These are phyloP conservation scores for Lycium ferocissimum DNA, from an alignment of 257 asterid genomes.

Conservation along the genomic window DNA sequence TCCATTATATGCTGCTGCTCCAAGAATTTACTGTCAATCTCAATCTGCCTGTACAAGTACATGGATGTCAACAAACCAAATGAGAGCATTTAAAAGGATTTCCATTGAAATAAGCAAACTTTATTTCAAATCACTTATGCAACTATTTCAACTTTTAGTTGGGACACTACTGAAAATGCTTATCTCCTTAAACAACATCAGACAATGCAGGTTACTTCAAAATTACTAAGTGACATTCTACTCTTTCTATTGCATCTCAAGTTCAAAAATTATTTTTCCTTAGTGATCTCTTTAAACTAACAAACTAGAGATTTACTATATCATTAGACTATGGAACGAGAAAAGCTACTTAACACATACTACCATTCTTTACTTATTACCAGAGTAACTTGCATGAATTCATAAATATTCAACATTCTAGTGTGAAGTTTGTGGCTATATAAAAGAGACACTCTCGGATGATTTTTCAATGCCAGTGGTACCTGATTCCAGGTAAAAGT, in stretches of 20 bases:
- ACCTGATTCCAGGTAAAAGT: background rate
- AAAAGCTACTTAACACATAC: background rate
- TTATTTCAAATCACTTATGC: conserved; percentile 9
- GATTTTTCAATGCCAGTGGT: background rate
- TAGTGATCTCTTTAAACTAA: background rate
- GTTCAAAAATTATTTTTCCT: background rate
- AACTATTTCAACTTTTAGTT: background rate
- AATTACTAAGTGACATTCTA: background rate
- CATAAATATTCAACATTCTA: background rate
- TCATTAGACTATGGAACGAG: background rate
- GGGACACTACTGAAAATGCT: background rate
- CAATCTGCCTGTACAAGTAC: conserved; percentile 74
- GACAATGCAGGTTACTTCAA: background rate
- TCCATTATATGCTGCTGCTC: conserved; percentile 96
- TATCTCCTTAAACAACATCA: background rate
- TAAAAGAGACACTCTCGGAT: background rate
- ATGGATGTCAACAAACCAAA: background rate
- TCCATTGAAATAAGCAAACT: background rate
- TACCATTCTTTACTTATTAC: background rate
- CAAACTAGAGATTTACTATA: background rate
- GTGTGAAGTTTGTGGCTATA: conserved; percentile 5
- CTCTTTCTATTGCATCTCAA: background rate
- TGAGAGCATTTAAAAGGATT: conserved; percentile 19
- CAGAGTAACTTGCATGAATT: background rate
- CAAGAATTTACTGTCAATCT: conserved; percentile 88